Base-by-base conservation (phyloP, 2,329 filamentous ascomycete species). In the Fusarium sp. region DNA sequence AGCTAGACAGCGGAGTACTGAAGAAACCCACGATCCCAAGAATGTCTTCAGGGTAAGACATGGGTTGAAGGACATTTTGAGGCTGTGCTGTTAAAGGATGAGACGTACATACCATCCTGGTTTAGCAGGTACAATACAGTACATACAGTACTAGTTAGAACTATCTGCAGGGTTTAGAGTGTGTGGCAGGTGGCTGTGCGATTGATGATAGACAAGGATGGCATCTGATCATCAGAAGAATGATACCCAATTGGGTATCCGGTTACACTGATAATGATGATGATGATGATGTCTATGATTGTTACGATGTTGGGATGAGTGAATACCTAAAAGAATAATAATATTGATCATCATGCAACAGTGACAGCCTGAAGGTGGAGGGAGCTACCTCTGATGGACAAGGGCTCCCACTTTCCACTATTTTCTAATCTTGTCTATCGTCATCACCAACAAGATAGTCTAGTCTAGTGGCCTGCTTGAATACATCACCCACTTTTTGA, bases 391-490 rank as follows among this genome's bases (percentile, higher is more conserved):
- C 11, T 10, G 4, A 2, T n/a, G n/a, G n/a, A n/a, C n/a, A n/a
- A n/a, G n/a, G n/a, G n/a, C n/a, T n/a, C n/a, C n/a, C n/a, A n/a
- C n/a, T n/a, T n/a, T n/a, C n/a, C n/a, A n/a, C 6, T 33, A 33
- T 33, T 33, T 27, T 27, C 11, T n/a, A n/a, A n/a, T 42, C 31
- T 58, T 47, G 20, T 40, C 29, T 20, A 46, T 46, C 64, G 57
- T 66, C 64, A 70, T 49, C 60, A 69, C 54, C 45, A 57, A 53
- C 42, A 63, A n/a, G n/a, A n/a, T n/a, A n/a, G n/a, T n/a, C n/a
- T n/a, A n/a, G n/a, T n/a, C n/a, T n/a, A n/a, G n/a, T n/a, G n/a
- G n/a, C n/a, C n/a, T n/a, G n/a, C n/a, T n/a, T n/a, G n/a, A 63
- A 58, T 46, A 36, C 29, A 50, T 35, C 60, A 50, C 50, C 49